These are phyloP conservation scores for Colletotrichum plurivorum DNA, from an alignment of 2,329 filamentous ascomycete species.

Conservation along the genomic window DNA sequence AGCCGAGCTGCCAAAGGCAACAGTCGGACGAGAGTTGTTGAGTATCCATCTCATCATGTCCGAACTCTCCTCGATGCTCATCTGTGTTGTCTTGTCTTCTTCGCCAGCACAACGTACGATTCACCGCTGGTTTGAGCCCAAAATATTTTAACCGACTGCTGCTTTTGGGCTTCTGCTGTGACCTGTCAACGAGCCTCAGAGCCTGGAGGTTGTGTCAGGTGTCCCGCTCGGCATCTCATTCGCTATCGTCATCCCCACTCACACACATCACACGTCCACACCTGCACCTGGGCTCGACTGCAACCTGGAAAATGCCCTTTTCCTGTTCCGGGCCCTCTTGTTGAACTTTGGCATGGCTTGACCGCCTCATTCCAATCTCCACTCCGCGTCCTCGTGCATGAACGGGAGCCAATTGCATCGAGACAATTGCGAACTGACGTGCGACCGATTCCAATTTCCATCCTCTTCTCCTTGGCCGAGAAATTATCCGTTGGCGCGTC, in stretches of 20 bases:
- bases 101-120: too few relatives aligned
- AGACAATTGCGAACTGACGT: conserved; percentile 16
- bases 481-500: conserved; percentile 23
- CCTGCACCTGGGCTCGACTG: conserved; percentile 18
- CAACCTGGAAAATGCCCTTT: conserved; percentile 12
- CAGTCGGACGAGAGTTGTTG: too few relatives aligned
- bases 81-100: too few relatives aligned
- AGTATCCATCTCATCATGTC: too few relatives aligned
- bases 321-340: conserved; percentile 26
- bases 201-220: conserved; percentile 7
- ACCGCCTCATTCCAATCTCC: conserved; percentile 41
- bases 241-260: conserved; percentile 21
- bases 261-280: conserved; percentile 24
- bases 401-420: conserved; percentile 15
- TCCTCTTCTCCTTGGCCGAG: neutral
- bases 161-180: neutral
- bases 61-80: too few relatives aligned
- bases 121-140: too few relatives aligned
- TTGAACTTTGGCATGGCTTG: conserved; percentile 34
- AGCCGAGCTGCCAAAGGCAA: too few relatives aligned
- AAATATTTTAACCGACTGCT: too few relatives aligned
- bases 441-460: conserved; percentile 2
- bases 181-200: neutral
- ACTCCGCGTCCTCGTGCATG: conserved; percentile 27
- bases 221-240: conserved; percentile 18